Base-by-base conservation (phyloP, 345 rosid genomes). In the Boechera divaricarpa region DNA sequence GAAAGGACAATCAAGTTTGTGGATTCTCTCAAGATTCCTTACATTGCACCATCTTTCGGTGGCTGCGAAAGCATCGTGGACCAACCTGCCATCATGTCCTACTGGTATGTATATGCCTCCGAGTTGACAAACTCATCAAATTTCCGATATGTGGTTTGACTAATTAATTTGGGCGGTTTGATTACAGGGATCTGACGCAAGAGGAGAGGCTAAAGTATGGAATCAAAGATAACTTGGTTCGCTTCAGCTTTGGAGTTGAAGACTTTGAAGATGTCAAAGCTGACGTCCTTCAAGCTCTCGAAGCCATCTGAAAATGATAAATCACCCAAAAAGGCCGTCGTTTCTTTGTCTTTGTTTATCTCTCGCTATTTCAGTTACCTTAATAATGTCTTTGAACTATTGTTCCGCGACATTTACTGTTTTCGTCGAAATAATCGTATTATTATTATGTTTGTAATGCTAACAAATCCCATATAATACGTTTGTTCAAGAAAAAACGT, bases 81-180 rank as follows among this genome's bases (percentile, higher is more conserved):
- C 73, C 99, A 93, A 87, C 99, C 99, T 11, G 98, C 99, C 67
- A 87, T 95, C 47, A 95, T 95, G 99, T 95, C 99, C 36, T 92
- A 93, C 84, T 93, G 99, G 99, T 95, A 88, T 18, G 79, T 15
- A 45, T 21, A 42, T n/a, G n/a, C 42, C 1, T 69, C 12, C 3
- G 5, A 18, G 35, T 10, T 66, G 69, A 32, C 39, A 10, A 61
- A 51, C 35, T 49, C 54, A 35, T 16, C 11, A 12, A 7, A 0
- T 12, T 2, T 26, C 60, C 2, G 31, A 35, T 35, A 13, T 67
- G 48, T 53, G 41, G 55, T 57, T 26, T 32, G 3, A 33, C 53
- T 60, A 35, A 58, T 41, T 0, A 16, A 7, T 4, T 63, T 36
- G 52, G 54, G 2, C 35, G 42, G 21, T 54, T 55, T 45, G 48